Evolutionary conservation across 768 basidiomycete species (phyloP).

Genomic region (Termitomyces sp.): DNA sequence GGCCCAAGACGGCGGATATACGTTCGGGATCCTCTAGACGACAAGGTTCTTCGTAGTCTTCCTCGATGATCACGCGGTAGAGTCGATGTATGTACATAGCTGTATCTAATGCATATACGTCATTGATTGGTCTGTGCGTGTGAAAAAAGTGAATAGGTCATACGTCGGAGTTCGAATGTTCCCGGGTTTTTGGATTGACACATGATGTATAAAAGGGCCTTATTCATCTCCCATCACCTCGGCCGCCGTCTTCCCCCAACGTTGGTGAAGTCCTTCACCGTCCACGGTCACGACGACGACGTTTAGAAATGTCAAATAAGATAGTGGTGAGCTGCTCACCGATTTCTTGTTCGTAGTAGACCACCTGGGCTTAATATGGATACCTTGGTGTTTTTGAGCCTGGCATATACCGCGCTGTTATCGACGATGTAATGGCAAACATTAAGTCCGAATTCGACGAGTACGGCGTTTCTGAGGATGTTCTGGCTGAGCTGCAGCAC

Average conservation of each 20-base stretch:
- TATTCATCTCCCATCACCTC: conserved; percentile 35
- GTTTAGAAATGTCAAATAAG: conserved; percentile 84
- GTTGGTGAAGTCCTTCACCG: conserved; percentile 30
- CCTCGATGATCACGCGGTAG: conserved; percentile 12
- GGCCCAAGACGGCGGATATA: conserved; percentile 50
- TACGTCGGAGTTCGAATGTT: conserved; percentile 41
- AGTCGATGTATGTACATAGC: neutral
- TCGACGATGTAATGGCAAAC: conserved; percentile 88
- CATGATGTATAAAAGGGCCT: conserved; percentile 48
- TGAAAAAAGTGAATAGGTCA: conserved; percentile 19
- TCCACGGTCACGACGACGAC: conserved; percentile 21
- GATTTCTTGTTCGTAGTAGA: conserved; percentile 52
- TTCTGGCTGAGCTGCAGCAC: conserved; percentile 82
- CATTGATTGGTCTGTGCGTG: conserved; percentile 38
- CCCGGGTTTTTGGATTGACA: conserved; percentile 33
- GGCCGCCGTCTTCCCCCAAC: conserved; percentile 30
- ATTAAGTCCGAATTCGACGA: conserved; percentile 96
- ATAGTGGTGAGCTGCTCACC: conserved; percentile 92
- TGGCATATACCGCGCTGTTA: conserved; percentile 84
- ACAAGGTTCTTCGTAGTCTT: conserved; percentile 50
- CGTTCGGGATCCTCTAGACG: conserved; percentile 56
- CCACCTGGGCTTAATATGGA: conserved; percentile 47
- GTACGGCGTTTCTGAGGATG: conserved; percentile 89
- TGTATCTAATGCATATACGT: neutral
- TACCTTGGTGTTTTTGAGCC: conserved; percentile 62